Conservation (phyloP, 2,329 filamentous ascomycete genomes). For the Cercospora citrullina region DNA sequence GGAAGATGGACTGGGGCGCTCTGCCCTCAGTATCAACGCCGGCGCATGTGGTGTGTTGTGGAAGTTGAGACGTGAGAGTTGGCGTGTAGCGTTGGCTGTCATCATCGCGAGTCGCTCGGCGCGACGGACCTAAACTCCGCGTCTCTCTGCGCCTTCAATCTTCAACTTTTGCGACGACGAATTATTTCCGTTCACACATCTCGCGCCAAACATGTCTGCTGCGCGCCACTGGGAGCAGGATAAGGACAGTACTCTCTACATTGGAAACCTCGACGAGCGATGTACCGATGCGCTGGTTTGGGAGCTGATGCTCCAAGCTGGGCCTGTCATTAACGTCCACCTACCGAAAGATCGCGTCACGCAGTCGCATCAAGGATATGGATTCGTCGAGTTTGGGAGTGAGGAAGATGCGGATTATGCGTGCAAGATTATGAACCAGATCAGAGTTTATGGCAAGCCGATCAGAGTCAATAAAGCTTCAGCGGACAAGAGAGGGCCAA, state of each 20-base stretch:
- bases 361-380: constrained; percentile 94
- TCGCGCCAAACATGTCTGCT: constrained; percentile 59
- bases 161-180: constrained; percentile 7
- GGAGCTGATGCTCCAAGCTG: constrained; percentile 98
- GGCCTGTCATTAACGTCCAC: constrained; percentile 96
- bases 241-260: constrained; percentile 96
- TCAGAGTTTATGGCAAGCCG: constrained; percentile 88
- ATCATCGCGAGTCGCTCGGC: background rate
- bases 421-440: constrained; percentile 92
- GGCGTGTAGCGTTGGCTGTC: background rate
- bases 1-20: constrained; percentile 5
- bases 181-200: background rate
- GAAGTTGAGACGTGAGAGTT: background rate
- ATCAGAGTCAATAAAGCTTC: constrained; percentile 93
- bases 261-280: constrained; percentile 97
- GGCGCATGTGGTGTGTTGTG: constrained; percentile 13
- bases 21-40: constrained; percentile 14
- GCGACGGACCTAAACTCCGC: constrained; percentile 1
- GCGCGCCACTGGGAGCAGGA: constrained; percentile 86
- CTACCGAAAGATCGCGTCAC: constrained; percentile 97
- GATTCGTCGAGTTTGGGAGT: constrained; percentile 96
- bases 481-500: constrained; percentile 88
- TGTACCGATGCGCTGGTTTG: constrained; percentile 87
- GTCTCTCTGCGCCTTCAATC: background rate
- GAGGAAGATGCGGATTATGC: constrained; percentile 97